phyloP scores from a whole-genome alignment of 805 yeast species.

The Nakazawaea laoshanensis region DNA sequence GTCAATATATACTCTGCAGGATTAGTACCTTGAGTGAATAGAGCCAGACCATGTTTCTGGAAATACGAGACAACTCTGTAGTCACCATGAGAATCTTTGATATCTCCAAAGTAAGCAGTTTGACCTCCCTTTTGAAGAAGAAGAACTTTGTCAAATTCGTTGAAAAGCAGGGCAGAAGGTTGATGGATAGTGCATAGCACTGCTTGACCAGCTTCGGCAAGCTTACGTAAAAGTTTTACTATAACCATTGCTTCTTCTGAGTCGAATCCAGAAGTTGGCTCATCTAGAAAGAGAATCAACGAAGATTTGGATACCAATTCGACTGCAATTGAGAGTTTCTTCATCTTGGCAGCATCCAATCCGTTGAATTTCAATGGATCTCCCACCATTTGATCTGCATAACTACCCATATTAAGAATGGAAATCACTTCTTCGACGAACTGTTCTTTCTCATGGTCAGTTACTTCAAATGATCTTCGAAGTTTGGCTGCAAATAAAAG shows the following conservation, averaged over 20 bases:
- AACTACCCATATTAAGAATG: conserved; percentile 40
- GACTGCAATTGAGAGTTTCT: conserved; percentile 47
- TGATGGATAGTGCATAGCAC: conserved; percentile 72
- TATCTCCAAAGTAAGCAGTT: conserved; percentile 69
- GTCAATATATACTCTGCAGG: conserved; percentile 32
- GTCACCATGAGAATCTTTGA: conserved; percentile 31
- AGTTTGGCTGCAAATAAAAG: conserved; percentile 41
- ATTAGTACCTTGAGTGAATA: conserved; percentile 26
- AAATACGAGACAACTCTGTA: conserved; percentile 24
- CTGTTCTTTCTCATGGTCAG: conserved; percentile 35
- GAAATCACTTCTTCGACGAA: conserved; percentile 44
- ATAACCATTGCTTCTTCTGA: conserved; percentile 56
- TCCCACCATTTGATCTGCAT: conserved; percentile 50
- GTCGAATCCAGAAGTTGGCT: conserved; percentile 56
- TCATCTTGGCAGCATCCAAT: conserved; percentile 46
- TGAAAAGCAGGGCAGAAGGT: conserved; percentile 72
- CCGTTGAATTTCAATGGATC: conserved; percentile 33
- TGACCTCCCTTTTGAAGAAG: conserved; percentile 65
- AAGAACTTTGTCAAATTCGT: conserved; percentile 70
- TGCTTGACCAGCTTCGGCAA: conserved; percentile 46
- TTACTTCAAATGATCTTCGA: conserved; percentile 32
- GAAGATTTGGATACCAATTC: conserved; percentile 50
- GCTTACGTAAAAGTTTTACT: conserved; percentile 41
- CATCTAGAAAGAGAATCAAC: conserved; percentile 38
- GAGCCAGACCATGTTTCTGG: conserved; percentile 22